Percentiles rank a stretch among this genome's conserved stretches.
phyloP scores from a whole-genome alignment of 2,329 filamentous ascomycete species.

The Pleoardoris graminearum region DNA sequence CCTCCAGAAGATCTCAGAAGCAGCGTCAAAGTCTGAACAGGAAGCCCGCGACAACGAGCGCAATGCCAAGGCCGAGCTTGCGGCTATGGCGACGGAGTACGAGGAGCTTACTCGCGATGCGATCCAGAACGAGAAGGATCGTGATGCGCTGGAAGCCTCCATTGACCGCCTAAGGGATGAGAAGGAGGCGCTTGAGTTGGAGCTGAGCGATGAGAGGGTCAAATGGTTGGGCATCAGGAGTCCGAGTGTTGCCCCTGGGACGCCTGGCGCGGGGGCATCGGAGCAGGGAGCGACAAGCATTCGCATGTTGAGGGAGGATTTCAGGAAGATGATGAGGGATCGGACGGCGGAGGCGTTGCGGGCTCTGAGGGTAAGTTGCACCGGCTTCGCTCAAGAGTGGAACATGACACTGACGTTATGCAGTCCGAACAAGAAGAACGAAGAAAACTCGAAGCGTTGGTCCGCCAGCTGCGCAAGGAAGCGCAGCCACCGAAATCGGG shows the following conservation, averaged over 20 bases:
- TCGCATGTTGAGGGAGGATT: conserved; percentile 71
- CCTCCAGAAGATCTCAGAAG: conserved; percentile 45
- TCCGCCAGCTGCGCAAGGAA: conserved; percentile 58
- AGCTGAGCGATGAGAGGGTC: conserved; percentile 69
- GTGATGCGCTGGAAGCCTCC: conserved; percentile 64
- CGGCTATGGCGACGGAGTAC: conserved; percentile 70
- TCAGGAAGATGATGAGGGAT: conserved; percentile 81
- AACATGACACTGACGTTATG: no score
- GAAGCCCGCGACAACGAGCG: conserved; percentile 45
- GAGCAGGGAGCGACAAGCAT: conserved; percentile 64
- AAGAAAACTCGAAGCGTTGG: conserved; percentile 64
- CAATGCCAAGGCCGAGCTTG: conserved; percentile 65
- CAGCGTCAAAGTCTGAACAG: conserved; percentile 41
- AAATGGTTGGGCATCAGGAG: conserved; percentile 65
- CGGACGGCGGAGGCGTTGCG: conserved; percentile 68
- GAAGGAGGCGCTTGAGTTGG: conserved; percentile 64
- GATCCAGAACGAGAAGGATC: conserved; percentile 72
- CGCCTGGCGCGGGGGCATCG: conserved; percentile 23
- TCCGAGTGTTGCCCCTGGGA: conserved; percentile 48
- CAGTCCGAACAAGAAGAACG: conserved; percentile 76
- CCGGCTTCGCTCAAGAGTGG: no score
- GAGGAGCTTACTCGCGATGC: conserved; percentile 70
- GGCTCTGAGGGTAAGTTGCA: conserved; percentile 65
- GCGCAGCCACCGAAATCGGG: conserved; percentile 27
- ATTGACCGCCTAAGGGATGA: conserved; percentile 68